Conservation (phyloP, 148 eudicot species). For the Mesembryanthemum crystallinum region DNA sequence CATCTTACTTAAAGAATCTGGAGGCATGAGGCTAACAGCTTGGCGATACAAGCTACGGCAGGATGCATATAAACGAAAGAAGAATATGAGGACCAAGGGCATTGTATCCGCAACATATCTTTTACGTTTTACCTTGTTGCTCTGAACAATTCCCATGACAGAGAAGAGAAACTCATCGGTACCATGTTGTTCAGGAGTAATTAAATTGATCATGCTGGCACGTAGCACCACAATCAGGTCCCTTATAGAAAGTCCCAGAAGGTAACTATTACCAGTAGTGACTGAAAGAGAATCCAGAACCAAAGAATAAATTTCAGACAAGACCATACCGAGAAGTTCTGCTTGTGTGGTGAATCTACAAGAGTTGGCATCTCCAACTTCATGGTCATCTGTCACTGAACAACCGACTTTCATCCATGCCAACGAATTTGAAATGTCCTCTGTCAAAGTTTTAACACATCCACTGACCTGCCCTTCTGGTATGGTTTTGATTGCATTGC, state of each 20-base stretch:
- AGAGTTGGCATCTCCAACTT: constrained; percentile 26
- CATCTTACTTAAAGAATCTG: constrained; percentile 64
- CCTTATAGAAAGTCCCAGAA: constrained; percentile 54
- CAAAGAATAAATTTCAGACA: constrained; percentile 63
- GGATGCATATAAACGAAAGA: constrained; percentile 70
- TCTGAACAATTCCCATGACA: constrained; percentile 35
- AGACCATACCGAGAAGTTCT: constrained; percentile 58
- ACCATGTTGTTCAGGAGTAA: constrained; percentile 36
- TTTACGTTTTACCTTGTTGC: constrained; percentile 22
- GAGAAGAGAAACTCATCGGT: constrained; percentile 34
- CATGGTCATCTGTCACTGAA: constrained; percentile 28
- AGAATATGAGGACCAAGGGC: constrained; percentile 55
- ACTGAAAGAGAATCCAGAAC: constrained; percentile 70
- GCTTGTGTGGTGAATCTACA: constrained; percentile 38
- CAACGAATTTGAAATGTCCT: constrained; percentile 69
- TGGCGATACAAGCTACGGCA: constrained; percentile 69
- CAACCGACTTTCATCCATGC: constrained; percentile 57
- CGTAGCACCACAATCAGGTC: constrained; percentile 46
- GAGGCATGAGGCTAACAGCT: constrained; percentile 68
- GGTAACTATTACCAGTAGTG: constrained; percentile 74
- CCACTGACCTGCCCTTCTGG: constrained; percentile 93
- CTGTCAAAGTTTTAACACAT: constrained; percentile 51
- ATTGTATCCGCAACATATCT: constrained; percentile 20
- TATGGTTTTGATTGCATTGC: constrained; percentile 57
- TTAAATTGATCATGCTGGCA: constrained; percentile 49